Conservation (phyloP, 768 basidiomycete genomes). For the Collybia sordida region DNA sequence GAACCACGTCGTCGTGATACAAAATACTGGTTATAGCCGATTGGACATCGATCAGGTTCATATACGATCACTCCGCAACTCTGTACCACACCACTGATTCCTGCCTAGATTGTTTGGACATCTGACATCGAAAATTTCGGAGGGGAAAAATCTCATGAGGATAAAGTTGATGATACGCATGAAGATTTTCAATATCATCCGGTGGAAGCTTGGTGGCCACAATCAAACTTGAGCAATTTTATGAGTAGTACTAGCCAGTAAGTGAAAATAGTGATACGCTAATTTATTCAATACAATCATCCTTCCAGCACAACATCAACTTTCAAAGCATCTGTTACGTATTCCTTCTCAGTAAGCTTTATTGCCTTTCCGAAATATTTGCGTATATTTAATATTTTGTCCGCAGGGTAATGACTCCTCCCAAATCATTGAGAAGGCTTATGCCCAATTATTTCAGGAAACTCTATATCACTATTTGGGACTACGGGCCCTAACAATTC, state of each 20-base stretch:
- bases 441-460: slow-evolving; percentile 6
- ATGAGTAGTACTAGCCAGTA: slow-evolving; percentile 22
- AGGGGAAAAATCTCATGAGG: slow-evolving; percentile 2
- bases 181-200: slow-evolving; percentile 29
- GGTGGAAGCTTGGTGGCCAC: slow-evolving; percentile 22
- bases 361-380: too few relatives aligned
- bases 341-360: slow-evolving; percentile 16
- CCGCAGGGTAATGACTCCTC: not conserved
- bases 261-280: too few relatives aligned
- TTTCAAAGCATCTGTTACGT: slow-evolving; percentile 12
- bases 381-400: not conserved
- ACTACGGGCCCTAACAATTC: slow-evolving; percentile 26
- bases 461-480: slow-evolving; percentile 32
- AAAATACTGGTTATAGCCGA: slow-evolving; percentile 9
- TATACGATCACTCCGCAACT: not conserved
- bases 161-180: slow-evolving; percentile 20
- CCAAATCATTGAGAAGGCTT: too few relatives aligned
- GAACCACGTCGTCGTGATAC: slow-evolving; percentile 28
- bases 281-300: too few relatives aligned
- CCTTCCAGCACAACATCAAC: slow-evolving; percentile 13
- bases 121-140: slow-evolving; percentile 9
- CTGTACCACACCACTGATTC: not conserved
- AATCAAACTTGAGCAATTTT: slow-evolving; percentile 21
- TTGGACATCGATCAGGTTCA: slow-evolving; percentile 38
- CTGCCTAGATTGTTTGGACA: slow-evolving; percentile 18